phyloP scores from a whole-genome alignment of 768 basidiomycete species.

The Collybiopsis confluens region DNA sequence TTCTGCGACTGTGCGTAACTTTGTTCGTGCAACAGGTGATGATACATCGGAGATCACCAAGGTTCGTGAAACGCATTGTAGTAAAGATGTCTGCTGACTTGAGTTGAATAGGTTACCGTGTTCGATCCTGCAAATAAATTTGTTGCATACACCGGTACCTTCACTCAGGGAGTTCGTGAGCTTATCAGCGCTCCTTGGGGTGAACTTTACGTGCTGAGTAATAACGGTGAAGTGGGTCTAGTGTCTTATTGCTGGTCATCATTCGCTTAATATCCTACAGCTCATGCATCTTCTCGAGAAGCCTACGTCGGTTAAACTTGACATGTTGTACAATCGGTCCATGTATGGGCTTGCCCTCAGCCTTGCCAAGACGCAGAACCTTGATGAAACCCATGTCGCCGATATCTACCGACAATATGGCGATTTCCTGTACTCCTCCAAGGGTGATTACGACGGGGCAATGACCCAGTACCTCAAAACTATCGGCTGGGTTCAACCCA shows the following conservation, averaged over 20 bases:
- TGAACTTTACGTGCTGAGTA: constrained; percentile 71
- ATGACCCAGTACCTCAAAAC: constrained; percentile 93
- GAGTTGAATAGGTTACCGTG: constrained; percentile 47
- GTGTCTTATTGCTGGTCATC: constrained; percentile 1
- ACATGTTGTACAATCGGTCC: constrained; percentile 77
- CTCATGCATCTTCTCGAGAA: constrained; percentile 70
- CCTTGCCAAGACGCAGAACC: constrained; percentile 73
- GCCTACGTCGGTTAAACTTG: constrained; percentile 79
- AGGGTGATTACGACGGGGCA: constrained; percentile 89
- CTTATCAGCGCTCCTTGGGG: constrained; percentile 76
- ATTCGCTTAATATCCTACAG: constrained; percentile 26
- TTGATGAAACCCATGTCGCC: constrained; percentile 71
- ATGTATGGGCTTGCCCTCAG: constrained; percentile 78
- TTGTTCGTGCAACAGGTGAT: constrained; percentile 48
- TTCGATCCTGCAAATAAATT: constrained; percentile 93
- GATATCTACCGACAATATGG: constrained; percentile 91
- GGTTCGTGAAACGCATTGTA: constrained; percentile 14
- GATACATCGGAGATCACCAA: constrained; percentile 62
- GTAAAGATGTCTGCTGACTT: neutral
- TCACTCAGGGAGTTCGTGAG: constrained; percentile 78
- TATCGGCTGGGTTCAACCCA: constrained; percentile 84
- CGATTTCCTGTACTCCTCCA: constrained; percentile 77
- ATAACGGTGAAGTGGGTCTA: constrained; percentile 65
- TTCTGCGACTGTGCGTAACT: constrained; percentile 74
- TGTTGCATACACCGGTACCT: constrained; percentile 77